phyloP scores from a whole-genome alignment of 805 yeast genomes.

The Lipomyces anomalus region DNA sequence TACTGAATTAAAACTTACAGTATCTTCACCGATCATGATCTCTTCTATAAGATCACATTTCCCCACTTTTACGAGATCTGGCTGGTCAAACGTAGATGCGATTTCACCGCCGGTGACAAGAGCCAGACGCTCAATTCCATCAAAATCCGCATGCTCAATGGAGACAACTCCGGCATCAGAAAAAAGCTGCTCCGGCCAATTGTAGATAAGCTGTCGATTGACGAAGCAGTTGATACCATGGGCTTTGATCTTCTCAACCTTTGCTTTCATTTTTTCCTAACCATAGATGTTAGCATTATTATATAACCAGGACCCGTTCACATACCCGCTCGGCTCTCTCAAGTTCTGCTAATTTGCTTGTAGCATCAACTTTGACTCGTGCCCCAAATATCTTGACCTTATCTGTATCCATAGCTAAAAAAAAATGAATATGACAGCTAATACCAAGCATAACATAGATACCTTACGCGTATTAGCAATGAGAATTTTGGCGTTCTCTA shows the following conservation, averaged over 20 bases:
- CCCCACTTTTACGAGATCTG: constrained; percentile 80
- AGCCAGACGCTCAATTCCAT: constrained; percentile 94
- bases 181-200: constrained; percentile 94
- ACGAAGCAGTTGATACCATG: constrained; percentile 86
- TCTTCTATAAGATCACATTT: constrained; percentile 88
- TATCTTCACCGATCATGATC: constrained; percentile 85
- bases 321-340: constrained; percentile 76
- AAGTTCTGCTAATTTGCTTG: constrained; percentile 86
- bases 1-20: constrained; percentile 27
- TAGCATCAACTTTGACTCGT: constrained; percentile 91
- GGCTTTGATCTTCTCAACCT: constrained; percentile 81
- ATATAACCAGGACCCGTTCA: not conserved
- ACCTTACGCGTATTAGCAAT: constrained; percentile 82
- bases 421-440: too few species aligned
- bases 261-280: constrained; percentile 77
- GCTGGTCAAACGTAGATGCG: constrained; percentile 90
- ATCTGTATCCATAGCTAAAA: constrained; percentile 70
- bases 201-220: constrained; percentile 93
- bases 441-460: not conserved
- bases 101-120: constrained; percentile 98
- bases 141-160: constrained; percentile 97
- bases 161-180: constrained; percentile 83
- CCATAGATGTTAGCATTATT: not conserved
- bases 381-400: constrained; percentile 98
- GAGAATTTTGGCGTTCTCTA: constrained; percentile 77